Base-by-base conservation (phyloP, 2,329 filamentous ascomycete genomes). In the Hymenoscyphus fructigenus region DNA sequence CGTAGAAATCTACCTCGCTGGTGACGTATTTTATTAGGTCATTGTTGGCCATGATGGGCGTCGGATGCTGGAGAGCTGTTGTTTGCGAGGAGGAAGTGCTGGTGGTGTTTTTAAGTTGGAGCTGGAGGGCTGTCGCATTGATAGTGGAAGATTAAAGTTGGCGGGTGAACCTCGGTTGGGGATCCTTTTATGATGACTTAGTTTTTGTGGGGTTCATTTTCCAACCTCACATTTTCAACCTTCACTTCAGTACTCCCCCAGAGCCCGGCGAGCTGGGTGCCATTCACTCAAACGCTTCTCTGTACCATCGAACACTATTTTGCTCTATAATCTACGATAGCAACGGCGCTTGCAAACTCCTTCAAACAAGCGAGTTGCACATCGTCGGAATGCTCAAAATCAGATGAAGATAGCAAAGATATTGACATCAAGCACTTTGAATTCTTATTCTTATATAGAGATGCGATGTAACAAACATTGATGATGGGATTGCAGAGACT, bases 1-100 rank as follows among this genome's bases (percentile, higher is more conserved):
- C 64, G 60, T 76, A 76, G 66, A 76, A 76, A 55, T 76, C 75
- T 7, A 75, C 68, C 23, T 75, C 73, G 63, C 72, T 75, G 55
- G 72, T 72, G 6, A 69, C 67, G 71, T 74, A 75, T 68, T 74
- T 73, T 28, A 71, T 44, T 2, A 76, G 67, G 41, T 76, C 75
- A 58, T 71, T 70, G 68, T 72, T 73, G 26, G 74, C 62, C 75
- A 76, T 76, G 29, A 44, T 70, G 64, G 26, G n/a, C 44, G 44
- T 23, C 14, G 20, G 34, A 4, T 36, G 3, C 14, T 15, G 34
- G 10, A 36, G 3, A 36, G 34, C 2, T 50, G 44, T n/a, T 14
- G 44, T 10, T 50, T 50, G 44, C n/a, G 44, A 50, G n/a, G 5
- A 20, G 44, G 6, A 20, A 10, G 44, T 10, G n/a, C 12, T 58